Evolutionary conservation across 257 asterid species (phyloP).

Genomic region (Nicotiana noctiflora): DNA sequence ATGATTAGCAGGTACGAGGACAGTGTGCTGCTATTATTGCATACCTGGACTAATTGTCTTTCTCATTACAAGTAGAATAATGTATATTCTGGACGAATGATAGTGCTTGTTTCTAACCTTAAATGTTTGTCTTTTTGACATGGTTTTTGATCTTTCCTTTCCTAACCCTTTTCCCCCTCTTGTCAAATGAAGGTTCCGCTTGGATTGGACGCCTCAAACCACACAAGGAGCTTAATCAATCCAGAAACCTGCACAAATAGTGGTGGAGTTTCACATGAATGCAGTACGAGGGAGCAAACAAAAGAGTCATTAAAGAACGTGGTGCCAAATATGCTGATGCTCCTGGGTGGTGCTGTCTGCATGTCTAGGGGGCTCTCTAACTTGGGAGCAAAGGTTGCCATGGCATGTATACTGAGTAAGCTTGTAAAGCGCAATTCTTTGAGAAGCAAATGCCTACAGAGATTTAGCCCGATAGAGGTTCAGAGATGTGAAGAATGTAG

Average conservation of each 20-base stretch:
- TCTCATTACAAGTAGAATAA: neutral
- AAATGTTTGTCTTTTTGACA: neutral
- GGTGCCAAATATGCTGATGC: conserved; percentile 53
- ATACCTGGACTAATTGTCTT: neutral
- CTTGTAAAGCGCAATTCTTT: conserved; percentile 36
- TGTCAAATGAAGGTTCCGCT: conserved; percentile 45
- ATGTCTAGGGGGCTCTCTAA: conserved; percentile 66
- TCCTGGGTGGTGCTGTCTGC: conserved; percentile 71
- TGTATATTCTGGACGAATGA: neutral
- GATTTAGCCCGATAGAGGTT: neutral
- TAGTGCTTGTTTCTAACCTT: neutral
- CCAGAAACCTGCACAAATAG: conserved; percentile 26
- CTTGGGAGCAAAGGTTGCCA: conserved; percentile 77
- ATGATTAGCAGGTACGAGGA: neutral
- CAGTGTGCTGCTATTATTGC: neutral
- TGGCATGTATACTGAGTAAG: conserved; percentile 71
- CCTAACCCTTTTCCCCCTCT: neutral
- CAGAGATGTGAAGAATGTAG: neutral
- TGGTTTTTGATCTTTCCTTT: neutral
- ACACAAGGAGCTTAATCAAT: conserved; percentile 10
- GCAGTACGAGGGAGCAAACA: conserved; percentile 28
- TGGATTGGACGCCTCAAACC: conserved; percentile 38
- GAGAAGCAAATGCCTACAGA: conserved; percentile 9
- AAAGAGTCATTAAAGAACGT: conserved; percentile 42
- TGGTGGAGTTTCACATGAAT: conserved; percentile 19